Percentiles rank a stretch among this genome's conserved stretches.
phyloP scores from a whole-genome alignment of 306 rosid species.

The Sindora glabra region DNA sequence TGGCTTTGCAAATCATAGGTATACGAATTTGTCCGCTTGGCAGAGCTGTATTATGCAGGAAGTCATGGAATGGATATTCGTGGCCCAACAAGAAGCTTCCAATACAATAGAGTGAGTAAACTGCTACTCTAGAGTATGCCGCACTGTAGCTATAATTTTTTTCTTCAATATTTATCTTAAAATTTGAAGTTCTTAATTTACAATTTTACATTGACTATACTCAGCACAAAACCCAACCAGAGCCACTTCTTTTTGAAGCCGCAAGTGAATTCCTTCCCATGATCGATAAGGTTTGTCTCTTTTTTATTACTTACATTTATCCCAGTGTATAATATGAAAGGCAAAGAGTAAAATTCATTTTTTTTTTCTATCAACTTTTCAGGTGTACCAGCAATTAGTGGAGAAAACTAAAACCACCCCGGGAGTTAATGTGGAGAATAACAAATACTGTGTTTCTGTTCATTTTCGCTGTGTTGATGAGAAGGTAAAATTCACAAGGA shows the following conservation, averaged over 20 bases:
- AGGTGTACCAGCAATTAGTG: slow-evolving; percentile 53
- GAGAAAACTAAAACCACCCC: slow-evolving; percentile 66
- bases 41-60: slow-evolving; percentile 91
- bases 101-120: slow-evolving; percentile 63
- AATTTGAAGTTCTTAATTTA: too few relatives aligned
- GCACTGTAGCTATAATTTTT: too few relatives aligned
- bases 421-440: slow-evolving; percentile 80
- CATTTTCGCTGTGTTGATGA: slow-evolving; percentile 94
- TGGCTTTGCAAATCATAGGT: slow-evolving; percentile 35
- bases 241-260: slow-evolving; percentile 86
- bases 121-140: too few relatives aligned
- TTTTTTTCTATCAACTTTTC: neutral
- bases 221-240: slow-evolving; percentile 39
- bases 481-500: slow-evolving; percentile 50
- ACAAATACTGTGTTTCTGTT: slow-evolving; percentile 77
- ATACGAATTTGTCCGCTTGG: slow-evolving; percentile 67
- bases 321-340: too few relatives aligned
- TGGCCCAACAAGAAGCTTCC: slow-evolving; percentile 71
- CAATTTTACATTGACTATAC: too few relatives aligned
- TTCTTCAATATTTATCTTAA: too few relatives aligned
- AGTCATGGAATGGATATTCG: slow-evolving; percentile 99
- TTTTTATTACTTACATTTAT: neutral
- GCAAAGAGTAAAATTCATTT: too few relatives aligned
- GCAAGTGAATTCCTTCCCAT: slow-evolving; percentile 84
- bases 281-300: slow-evolving; percentile 65